Conservation (phyloP, 2,329 filamentous ascomycete species). For the Penicillium sp. region DNA sequence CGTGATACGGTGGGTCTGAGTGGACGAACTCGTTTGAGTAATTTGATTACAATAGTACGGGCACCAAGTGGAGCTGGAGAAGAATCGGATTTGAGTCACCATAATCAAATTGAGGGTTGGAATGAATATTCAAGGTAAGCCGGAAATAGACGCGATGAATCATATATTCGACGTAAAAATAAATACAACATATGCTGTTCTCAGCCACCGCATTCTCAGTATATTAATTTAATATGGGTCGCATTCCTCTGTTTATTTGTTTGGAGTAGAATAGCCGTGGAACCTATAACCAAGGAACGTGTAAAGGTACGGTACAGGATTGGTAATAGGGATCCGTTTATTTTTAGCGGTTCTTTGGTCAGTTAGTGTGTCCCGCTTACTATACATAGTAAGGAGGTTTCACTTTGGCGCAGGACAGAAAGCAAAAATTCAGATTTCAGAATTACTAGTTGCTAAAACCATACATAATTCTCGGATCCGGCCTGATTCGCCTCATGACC, state of each 20-base stretch:
- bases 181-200: background rate
- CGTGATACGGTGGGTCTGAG: background rate
- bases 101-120: no score
- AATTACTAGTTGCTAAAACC: background rate
- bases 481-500: background rate
- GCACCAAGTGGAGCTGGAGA: background rate
- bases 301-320: background rate
- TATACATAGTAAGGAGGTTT: conserved; percentile 10
- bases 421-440: background rate
- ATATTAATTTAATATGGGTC: background rate
- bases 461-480: background rate
- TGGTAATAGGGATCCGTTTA: background rate
- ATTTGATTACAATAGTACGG: background rate
- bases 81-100: background rate
- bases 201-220: background rate
- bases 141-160: no score
- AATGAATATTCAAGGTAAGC: no score
- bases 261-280: background rate
- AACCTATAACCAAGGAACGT: background rate
- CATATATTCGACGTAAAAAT: no score
- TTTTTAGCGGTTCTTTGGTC: background rate
- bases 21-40: background rate
- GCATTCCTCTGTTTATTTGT: background rate
- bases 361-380: background rate
- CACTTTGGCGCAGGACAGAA: background rate